A percentile compares a stretch with the other conserved stretches of the same genome.
Evolutionary conservation across 768 basidiomycete genomes (phyloP).

Genomic region (Suillus brevipes): DNA sequence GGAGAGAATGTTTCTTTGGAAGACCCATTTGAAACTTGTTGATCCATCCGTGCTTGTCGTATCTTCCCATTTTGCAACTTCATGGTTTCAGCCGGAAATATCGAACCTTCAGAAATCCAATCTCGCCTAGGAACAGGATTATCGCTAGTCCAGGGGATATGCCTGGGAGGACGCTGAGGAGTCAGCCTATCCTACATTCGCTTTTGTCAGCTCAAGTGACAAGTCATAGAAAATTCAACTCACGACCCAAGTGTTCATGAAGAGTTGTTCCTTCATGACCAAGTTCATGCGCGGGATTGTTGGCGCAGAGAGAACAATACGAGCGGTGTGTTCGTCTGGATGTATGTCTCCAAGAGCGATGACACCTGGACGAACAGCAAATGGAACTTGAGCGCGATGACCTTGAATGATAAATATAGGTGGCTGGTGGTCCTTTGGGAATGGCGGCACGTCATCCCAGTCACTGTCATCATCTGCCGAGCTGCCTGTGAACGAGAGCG

Average conservation of each 20-base stretch:
- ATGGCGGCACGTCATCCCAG: slow-evolving; percentile 30
- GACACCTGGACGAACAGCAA: slow-evolving; percentile 21
- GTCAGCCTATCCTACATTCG: slow-evolving; percentile 21
- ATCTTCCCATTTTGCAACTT: slow-evolving; percentile 10
- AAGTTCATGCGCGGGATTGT: slow-evolving; percentile 37
- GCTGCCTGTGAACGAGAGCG: neutral
- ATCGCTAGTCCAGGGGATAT: slow-evolving; percentile 32
- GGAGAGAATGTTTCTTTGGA: neutral
- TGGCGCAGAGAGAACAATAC: slow-evolving; percentile 28
- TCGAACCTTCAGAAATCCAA: slow-evolving; percentile 34
- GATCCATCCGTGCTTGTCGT: slow-evolving; percentile 1
- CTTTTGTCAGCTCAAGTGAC: slow-evolving; percentile 12
- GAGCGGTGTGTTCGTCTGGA: slow-evolving; percentile 18
- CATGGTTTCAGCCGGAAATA: slow-evolving; percentile 24
- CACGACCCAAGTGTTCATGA: slow-evolving; percentile 36
- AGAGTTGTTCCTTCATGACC: slow-evolving; percentile 36
- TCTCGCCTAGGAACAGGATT: slow-evolving; percentile 18
- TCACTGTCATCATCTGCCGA: slow-evolving; percentile 13
- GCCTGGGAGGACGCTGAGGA: slow-evolving; percentile 24
- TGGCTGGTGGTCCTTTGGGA: slow-evolving; percentile 29
- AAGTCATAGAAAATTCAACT: slow-evolving; percentile 14
- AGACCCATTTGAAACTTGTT: neutral
- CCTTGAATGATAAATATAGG: slow-evolving; percentile 29
- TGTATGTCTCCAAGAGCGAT: slow-evolving; percentile 21
- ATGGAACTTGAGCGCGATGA: slow-evolving; percentile 24